Conservation (phyloP, 768 basidiomycete genomes). For the Agrocybe pediades region DNA sequence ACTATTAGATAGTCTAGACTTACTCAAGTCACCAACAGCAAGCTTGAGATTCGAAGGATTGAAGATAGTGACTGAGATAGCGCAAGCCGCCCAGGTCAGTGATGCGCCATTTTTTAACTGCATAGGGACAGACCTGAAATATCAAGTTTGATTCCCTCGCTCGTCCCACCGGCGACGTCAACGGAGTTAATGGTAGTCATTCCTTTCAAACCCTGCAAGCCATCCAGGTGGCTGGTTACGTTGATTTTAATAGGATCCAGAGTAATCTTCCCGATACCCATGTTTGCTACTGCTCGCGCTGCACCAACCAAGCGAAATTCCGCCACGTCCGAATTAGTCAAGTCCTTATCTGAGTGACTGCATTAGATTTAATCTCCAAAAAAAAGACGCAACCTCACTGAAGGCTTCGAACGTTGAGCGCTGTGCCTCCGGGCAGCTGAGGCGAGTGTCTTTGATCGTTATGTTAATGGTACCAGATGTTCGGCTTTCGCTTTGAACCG, state of each 20-base stretch:
- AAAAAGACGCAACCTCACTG: slow-evolving; percentile 40
- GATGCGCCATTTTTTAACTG: not conserved
- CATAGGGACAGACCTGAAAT: slow-evolving; percentile 63
- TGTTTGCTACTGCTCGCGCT: slow-evolving; percentile 60
- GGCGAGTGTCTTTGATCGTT: slow-evolving; percentile 51
- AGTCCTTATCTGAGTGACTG: slow-evolving; percentile 45
- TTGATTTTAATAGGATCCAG: slow-evolving; percentile 73
- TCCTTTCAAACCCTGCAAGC: slow-evolving; percentile 61
- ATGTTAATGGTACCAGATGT: slow-evolving; percentile 70
- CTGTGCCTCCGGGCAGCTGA: slow-evolving; percentile 49
- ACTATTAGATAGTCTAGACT: too few relatives aligned
- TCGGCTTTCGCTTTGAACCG: slow-evolving; percentile 49
- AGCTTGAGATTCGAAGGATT: slow-evolving; percentile 74
- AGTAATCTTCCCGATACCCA: slow-evolving; percentile 65
- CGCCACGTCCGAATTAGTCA: slow-evolving; percentile 50
- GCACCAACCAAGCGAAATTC: slow-evolving; percentile 61
- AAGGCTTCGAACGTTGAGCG: slow-evolving; percentile 58
- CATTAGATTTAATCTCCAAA: not conserved
- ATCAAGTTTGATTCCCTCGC: slow-evolving; percentile 55
- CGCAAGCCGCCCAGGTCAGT: not conserved
- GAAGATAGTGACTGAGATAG: slow-evolving; percentile 60
- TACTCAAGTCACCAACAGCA: slow-evolving; percentile 62
- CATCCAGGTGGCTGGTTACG: slow-evolving; percentile 60
- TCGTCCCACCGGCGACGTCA: slow-evolving; percentile 67
- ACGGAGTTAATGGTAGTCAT: slow-evolving; percentile 57